Conservation (phyloP, 2,329 filamentous ascomycete genomes). For the Colletotrichum navitas region DNA sequence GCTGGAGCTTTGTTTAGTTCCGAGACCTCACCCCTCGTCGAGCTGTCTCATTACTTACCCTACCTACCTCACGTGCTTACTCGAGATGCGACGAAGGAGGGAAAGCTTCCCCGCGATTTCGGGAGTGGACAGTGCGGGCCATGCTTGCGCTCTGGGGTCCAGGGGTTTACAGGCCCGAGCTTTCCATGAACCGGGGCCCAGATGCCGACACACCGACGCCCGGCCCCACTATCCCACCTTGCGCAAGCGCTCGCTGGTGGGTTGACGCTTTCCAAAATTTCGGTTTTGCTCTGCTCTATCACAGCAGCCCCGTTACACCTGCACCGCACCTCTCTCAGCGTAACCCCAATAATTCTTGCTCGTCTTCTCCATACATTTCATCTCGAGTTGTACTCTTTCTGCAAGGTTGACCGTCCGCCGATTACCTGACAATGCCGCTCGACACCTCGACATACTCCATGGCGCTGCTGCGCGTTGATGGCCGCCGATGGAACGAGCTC, state of each 20-base stretch:
- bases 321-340: not conserved
- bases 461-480: conserved; percentile 84
- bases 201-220: conserved; percentile 28
- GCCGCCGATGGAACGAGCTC: conserved; percentile 96
- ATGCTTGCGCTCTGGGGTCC: not conserved
- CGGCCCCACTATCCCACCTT: conserved; percentile 40
- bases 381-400: not conserved
- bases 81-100: not conserved
- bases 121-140: conserved; percentile 25
- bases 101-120: conserved; percentile 36
- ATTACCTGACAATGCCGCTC: conserved; percentile 78
- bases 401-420: not conserved
- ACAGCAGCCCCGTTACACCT: not conserved
- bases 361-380: not conserved
- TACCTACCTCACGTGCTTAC: not conserved
- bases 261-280: conserved; percentile 40
- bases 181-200: conserved; percentile 19
- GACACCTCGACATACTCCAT: conserved; percentile 93
- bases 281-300: conserved; percentile 15
- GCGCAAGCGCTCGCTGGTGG: conserved; percentile 2
- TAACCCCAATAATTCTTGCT: not conserved
- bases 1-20: conserved; percentile 15
- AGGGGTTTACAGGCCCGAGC: conserved; percentile 25
- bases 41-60: not conserved
- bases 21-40: not conserved